Evolutionary conservation across 192 early-diverging fungal genomes (phyloP), one percentile per base, ranked within the genome.

Genomic region (Geranomyces michiganensis): DNA sequence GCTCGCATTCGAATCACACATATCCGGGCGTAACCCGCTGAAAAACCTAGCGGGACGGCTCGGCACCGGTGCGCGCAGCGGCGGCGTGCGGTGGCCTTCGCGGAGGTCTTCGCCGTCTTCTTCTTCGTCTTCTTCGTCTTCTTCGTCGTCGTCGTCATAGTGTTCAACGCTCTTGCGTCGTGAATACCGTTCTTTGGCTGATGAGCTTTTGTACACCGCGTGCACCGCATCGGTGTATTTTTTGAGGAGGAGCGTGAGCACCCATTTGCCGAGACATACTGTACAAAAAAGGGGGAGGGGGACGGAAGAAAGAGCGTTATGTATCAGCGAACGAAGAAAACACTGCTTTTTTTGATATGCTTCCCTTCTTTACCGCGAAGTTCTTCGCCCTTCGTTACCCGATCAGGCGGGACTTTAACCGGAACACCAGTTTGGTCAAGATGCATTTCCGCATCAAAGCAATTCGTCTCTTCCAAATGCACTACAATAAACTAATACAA

Each of bases 381-480:
- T 41, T 41, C 36, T 41, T 41, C 36, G 3, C 36, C 36, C 36
- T 41, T 41, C 36, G 36, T 10, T 7, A 41, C 5, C 36, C 36
- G 3, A 7, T 3, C 36, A 10, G 36, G 36, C 10, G 36, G 36
- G 5, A 41, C 36, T 41, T 41, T 41, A 10, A 41, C 62, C 15
- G 79, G 70, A 1, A 81, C 72, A 12, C 84, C 88, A 0, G 87
- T 78, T 68, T 95, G 92, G 62, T 97, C 94, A 7, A 89, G 86
- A 70, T 97, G 96, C 51, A 96, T 86, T 77, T 97, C 95, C 59
- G 92, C 90, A 56, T 95, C 93, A 84, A 90, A 93, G 70, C 89
- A 92, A 56, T 81, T 82, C 13, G 62, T 75, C 70, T 94, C 90
- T 29, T 95, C 91, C 73, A 99, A 67, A 73, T 96, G 95, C 5